Conservation (phyloP, 768 basidiomycete genomes). For the Kwoniella pini region DNA sequence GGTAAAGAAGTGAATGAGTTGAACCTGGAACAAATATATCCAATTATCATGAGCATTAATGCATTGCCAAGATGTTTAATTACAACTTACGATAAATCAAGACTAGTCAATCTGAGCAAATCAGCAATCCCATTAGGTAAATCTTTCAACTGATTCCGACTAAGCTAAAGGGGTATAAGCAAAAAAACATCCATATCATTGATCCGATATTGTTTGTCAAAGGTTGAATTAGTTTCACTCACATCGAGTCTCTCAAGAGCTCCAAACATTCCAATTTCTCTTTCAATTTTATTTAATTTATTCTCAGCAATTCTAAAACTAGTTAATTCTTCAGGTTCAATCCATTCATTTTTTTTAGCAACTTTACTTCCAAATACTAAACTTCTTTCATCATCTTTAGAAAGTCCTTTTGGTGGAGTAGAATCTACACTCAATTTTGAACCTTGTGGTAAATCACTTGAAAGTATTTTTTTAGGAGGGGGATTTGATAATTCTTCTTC, state of each 20-base stretch:
- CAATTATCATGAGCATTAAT: too few relatives aligned
- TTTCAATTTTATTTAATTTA: constrained; percentile 34
- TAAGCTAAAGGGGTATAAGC: constrained; percentile 32
- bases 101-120: constrained; percentile 38
- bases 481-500: constrained; percentile 29
- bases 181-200: too few relatives aligned
- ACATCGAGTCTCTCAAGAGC: constrained; percentile 47
- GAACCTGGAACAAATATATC: neutral
- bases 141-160: constrained; percentile 31
- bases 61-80: too few relatives aligned
- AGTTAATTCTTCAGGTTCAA: constrained; percentile 47
- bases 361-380: constrained; percentile 26
- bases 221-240: too few relatives aligned
- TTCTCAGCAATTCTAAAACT: constrained; percentile 38
- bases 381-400: constrained; percentile 21
- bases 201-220: too few relatives aligned
- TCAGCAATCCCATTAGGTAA: constrained; percentile 48
- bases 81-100: constrained; percentile 46
- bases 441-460: neutral
- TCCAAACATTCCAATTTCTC: constrained; percentile 50
- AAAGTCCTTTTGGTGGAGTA: constrained; percentile 7
- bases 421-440: constrained; percentile 12
- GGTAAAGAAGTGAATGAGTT: constrained; percentile 43
- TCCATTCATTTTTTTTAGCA: constrained; percentile 29
- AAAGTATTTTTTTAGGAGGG: constrained; percentile 11